Base-by-base conservation (phyloP, 2,329 filamentous ascomycete species). In the Aspergillus fischeri region DNA sequence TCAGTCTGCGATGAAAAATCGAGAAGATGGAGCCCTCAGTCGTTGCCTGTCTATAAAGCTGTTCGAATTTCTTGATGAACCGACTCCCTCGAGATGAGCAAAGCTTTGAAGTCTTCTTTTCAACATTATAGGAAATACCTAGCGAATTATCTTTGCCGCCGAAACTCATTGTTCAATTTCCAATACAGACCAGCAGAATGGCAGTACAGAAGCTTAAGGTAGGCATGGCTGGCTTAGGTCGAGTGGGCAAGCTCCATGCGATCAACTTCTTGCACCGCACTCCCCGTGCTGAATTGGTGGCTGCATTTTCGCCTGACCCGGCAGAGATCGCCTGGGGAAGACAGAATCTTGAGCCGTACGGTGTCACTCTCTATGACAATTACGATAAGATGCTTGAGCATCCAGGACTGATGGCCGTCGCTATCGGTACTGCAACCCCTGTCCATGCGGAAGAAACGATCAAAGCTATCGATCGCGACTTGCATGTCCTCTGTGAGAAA, bases 381-480 rank as follows among this genome's bases (percentile, higher is more conserved):
- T 85, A 79, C 64, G 81, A 83, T 51, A 77, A 82, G 57, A 82
- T 86, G 81, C 74, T 85, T 52, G 76, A 78, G 69, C 80, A 84
- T 58, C 73, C 78, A 58, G 81, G 80, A 10, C 69, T 85, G 1
- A 76, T 83, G 65, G 83, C 83, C 0, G 80, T 85, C 2, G 78
- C 83, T 21, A 73, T 86, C 25, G 80, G 81, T 1, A 81, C 80
- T 4, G 80, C 80, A 17, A 85, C 83, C 1, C 79, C 78, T 1
- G 79, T 80, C 27, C 83, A 85, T 61, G 81, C 82, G 3, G 78
- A 84, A 60, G 80, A 85, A 64, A 77, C 81, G 1, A 83, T 84
- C 72, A 80, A 81, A 65, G 82, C 82, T 10, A 83, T 85, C 55
- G 69, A 80, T 47, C 77, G 77, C 1, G 77, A 78, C 49, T 79